These are phyloP conservation scores for Beauveria caledonica DNA, from an alignment of 2,329 filamentous ascomycete genomes.

Conservation along the genomic window DNA sequence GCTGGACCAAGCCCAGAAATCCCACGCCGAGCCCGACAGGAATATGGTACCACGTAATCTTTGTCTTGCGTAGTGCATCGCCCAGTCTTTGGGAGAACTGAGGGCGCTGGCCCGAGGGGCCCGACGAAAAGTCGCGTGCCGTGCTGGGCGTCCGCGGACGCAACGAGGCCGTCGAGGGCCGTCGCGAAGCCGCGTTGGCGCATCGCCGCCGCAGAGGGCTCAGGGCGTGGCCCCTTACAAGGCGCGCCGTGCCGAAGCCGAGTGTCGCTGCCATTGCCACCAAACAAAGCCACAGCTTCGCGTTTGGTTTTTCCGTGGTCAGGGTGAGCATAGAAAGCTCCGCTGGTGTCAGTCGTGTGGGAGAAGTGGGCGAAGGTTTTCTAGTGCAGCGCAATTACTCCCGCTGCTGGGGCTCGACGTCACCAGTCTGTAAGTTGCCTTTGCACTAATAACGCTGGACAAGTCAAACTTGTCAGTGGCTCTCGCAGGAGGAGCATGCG, in stretches of 20 bases:
- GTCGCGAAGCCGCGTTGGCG: constrained; percentile 19
- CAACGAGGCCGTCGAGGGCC: constrained; percentile 19
- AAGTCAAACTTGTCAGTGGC: background rate
- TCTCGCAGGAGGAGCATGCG: background rate
- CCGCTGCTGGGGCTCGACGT: background rate
- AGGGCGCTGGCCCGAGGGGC: constrained; percentile 33
- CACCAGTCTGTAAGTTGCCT: constrained; percentile 6
- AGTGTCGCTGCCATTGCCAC: constrained; percentile 26
- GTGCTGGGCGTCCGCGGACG: constrained; percentile 14
- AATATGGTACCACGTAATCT: constrained; percentile 82
- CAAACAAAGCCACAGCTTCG: constrained; percentile 13
- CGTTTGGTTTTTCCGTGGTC: constrained; percentile 9
- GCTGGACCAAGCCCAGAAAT: constrained; percentile 74
- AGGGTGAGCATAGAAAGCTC: constrained; percentile 11
- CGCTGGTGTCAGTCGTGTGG: background rate
- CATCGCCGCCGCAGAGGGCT: constrained; percentile 22
- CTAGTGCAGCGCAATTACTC: background rate
- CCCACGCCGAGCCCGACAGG: constrained; percentile 78
- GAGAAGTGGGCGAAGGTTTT: background rate
- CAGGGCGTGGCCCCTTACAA: constrained; percentile 24
- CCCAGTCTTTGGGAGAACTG: constrained; percentile 45
- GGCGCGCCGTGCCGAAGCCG: constrained; percentile 26
- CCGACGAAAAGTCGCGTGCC: constrained; percentile 25
- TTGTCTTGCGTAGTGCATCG: constrained; percentile 41
- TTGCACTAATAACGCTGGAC: background rate